Evolutionary conservation across 106 monocot species (phyloP).

Genomic region (Vanilla planifolia): DNA sequence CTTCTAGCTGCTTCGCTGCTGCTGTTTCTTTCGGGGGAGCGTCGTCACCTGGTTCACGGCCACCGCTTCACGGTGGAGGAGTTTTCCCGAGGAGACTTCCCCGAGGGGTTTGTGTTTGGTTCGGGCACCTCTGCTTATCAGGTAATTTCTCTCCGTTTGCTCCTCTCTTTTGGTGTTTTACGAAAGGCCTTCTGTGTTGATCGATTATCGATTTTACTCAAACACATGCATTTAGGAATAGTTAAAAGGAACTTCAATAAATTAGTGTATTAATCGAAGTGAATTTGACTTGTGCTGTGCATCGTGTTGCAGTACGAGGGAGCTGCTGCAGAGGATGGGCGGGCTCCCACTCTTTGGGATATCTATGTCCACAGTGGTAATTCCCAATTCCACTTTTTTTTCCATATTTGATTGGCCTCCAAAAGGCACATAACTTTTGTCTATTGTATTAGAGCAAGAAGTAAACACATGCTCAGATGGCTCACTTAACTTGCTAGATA

Average conservation of each 20-base stretch:
- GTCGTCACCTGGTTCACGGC: background rate
- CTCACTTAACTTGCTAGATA: too few species aligned
- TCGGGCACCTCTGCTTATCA: slow-evolving; percentile 10
- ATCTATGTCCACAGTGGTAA: background rate
- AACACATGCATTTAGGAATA: too few species aligned
- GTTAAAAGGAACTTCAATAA: too few species aligned
- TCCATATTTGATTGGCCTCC: background rate
- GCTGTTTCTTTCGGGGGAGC: too few species aligned
- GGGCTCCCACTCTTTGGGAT: background rate
- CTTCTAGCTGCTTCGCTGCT: too few species aligned
- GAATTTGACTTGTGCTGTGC: background rate
- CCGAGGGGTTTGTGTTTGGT: background rate
- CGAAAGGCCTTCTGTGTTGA: too few species aligned
- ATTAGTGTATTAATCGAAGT: too few species aligned
- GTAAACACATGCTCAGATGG: too few species aligned
- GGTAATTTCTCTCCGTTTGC: slow-evolving; percentile 1
- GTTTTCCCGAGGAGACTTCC: background rate
- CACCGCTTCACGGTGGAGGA: background rate
- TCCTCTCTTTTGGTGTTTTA: background rate
- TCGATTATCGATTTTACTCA: too few species aligned
- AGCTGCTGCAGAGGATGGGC: background rate
- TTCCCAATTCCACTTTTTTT: background rate
- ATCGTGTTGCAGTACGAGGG: background rate
- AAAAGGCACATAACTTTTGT: too few species aligned
- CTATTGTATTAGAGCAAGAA: too few species aligned